phyloP scores from a whole-genome alignment of 164 flowering plant genomes.

The Litsea cubeba region DNA sequence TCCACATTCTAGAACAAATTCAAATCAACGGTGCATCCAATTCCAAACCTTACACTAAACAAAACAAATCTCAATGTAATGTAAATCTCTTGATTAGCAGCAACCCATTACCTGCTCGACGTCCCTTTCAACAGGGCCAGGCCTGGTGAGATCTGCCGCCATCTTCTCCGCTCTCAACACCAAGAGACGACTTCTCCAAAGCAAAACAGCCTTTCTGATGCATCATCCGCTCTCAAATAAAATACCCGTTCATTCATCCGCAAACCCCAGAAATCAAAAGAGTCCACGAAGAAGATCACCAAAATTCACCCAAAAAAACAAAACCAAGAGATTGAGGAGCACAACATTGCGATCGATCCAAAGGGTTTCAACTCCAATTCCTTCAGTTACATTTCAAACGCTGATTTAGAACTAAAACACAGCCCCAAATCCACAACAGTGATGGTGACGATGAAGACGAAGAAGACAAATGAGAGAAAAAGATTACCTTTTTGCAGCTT shows the following conservation, averaged over 20 bases:
- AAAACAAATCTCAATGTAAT: not conserved
- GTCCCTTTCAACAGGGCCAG: constrained; percentile 73
- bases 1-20: not conserved
- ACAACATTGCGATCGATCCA: not conserved
- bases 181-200: constrained; percentile 12
- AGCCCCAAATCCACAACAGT: not conserved
- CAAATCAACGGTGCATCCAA: not conserved
- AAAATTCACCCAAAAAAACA: constrained; percentile 1
- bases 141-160: constrained; percentile 60
- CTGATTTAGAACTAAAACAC: no score
- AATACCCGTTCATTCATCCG: not conserved
- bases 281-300: constrained; percentile 2
- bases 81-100: not conserved
- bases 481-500: not conserved
- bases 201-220: constrained; percentile 5
- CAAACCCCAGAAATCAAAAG: constrained; percentile 11
- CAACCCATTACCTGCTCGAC: constrained; percentile 59
- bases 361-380: not conserved
- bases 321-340: constrained; percentile 11
- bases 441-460: not conserved
- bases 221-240: constrained; percentile 29
- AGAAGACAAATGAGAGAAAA: not conserved
- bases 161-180: constrained; percentile 54
- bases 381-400: not conserved
- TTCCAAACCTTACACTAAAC: not conserved